phyloP scores from a whole-genome alignment of 2,329 filamentous ascomycete genomes.

The Phoma sp. region DNA sequence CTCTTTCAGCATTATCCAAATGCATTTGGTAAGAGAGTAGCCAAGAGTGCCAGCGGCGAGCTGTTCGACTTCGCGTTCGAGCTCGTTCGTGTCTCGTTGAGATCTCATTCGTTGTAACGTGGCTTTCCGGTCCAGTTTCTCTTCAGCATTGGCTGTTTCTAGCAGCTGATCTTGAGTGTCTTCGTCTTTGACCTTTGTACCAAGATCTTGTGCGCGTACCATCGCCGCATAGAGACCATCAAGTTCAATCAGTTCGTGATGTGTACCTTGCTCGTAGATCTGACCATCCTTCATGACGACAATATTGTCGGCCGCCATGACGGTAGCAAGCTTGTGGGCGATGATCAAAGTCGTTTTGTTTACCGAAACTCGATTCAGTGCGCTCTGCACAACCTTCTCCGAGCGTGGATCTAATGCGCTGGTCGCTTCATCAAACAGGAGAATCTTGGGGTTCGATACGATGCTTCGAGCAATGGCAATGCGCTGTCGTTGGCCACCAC shows the following conservation, averaged over 20 bases:
- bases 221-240: conserved; percentile 28
- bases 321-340: conserved; percentile 50
- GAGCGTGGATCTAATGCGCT: conserved; percentile 9
- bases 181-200: conserved; percentile 18
- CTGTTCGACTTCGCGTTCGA: conserved; percentile 13
- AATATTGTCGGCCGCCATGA: conserved; percentile 48
- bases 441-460: conserved; percentile 10
- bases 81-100: conserved; percentile 5
- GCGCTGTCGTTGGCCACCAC: conserved; percentile 88
- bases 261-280: conserved; percentile 48
- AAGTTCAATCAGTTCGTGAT: conserved; percentile 18
- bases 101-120: conserved; percentile 15
- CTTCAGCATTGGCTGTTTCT: conserved; percentile 1
- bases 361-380: background rate
- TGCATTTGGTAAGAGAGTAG: conserved; percentile 17
- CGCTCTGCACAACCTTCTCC: conserved; percentile 41
- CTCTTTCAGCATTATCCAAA: conserved; percentile 23
- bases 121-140: conserved; percentile 5
- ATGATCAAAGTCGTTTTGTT: conserved; percentile 52
- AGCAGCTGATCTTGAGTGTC: conserved; percentile 3
- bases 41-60: conserved; percentile 15
- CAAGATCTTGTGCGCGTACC: conserved; percentile 34
- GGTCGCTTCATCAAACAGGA: conserved; percentile 20
- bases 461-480: conserved; percentile 59
- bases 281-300: conserved; percentile 50